These are phyloP conservation scores for Brasilioporus rufonigricans DNA, from an alignment of 768 basidiomycete species.

Conservation along the genomic window DNA sequence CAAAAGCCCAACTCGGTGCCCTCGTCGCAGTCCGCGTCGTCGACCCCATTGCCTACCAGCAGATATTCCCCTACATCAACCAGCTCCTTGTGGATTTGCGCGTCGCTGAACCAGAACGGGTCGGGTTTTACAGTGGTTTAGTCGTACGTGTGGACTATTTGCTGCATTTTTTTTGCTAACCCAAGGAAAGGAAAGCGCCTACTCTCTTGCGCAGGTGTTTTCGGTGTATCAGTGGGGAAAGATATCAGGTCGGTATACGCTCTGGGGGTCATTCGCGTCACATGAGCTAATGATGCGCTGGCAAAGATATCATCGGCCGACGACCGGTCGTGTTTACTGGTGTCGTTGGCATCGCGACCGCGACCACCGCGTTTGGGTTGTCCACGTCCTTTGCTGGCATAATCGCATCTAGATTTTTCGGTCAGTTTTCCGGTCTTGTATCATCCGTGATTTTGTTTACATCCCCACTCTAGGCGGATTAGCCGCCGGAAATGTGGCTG, in stretches of 20 bases:
- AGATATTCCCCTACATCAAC: too few species aligned
- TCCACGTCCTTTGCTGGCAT: conserved; percentile 49
- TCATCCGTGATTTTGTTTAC: not conserved
- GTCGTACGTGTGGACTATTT: conserved; percentile 40
- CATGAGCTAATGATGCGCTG: not conserved
- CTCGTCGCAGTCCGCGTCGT: not conserved
- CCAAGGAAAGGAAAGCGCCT: conserved; percentile 52
- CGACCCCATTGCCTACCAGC: not conserved
- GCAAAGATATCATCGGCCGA: conserved; percentile 55
- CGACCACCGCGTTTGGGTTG: conserved; percentile 53
- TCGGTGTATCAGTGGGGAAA: too few species aligned
- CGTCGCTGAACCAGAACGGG: conserved; percentile 53
- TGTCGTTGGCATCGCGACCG: conserved; percentile 46
- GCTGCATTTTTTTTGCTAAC: not conserved
- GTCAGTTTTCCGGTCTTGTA: conserved; percentile 29
- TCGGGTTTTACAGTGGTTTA: too few species aligned
- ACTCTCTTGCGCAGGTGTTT: too few species aligned
- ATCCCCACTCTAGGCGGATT: conserved; percentile 46
- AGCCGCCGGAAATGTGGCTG: conserved; percentile 58
- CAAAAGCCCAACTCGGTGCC: not conserved
- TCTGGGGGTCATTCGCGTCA: too few species aligned
- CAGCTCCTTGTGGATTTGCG: conserved; percentile 34
- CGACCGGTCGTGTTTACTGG: conserved; percentile 61
- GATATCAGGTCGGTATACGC: too few species aligned
- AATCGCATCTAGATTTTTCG: conserved; percentile 48